Percentiles rank a stretch among this genome's conserved stretches.
Evolutionary conservation across 2,329 filamentous ascomycete genomes (phyloP).

Genomic region (Pyrenochaeta sp.): DNA sequence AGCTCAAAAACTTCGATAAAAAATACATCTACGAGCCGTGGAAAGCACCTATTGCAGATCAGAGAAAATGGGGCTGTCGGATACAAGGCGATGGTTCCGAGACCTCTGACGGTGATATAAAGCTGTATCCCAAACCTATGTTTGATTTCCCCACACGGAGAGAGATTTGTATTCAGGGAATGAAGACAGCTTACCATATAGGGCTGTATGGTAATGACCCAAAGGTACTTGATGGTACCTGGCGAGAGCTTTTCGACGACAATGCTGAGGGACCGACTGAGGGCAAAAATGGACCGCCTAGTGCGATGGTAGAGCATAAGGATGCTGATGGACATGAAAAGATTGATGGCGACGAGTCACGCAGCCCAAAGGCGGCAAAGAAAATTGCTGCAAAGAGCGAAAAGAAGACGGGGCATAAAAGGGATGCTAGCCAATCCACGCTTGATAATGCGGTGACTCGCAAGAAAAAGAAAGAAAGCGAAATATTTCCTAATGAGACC

Average conservation of each 20-base stretch:
- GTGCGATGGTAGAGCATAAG: slow-evolving; percentile 46
- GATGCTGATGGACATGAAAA: slow-evolving; percentile 28
- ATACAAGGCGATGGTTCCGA: slow-evolving; percentile 58
- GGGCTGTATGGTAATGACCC: slow-evolving; percentile 71
- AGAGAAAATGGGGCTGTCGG: slow-evolving; percentile 72
- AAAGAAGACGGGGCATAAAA: slow-evolving; percentile 67
- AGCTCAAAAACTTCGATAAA: slow-evolving; percentile 67
- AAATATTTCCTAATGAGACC: slow-evolving; percentile 24
- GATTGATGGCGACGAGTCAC: slow-evolving; percentile 7
- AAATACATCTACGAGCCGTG: slow-evolving; percentile 84
- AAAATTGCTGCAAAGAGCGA: slow-evolving; percentile 63
- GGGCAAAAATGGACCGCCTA: slow-evolving; percentile 50
- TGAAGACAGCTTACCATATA: slow-evolving; percentile 75
- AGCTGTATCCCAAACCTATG: slow-evolving; percentile 75
- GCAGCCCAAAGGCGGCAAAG: slow-evolving; percentile 23
- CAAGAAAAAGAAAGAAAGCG: slow-evolving; percentile 39
- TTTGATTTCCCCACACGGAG: slow-evolving; percentile 75
- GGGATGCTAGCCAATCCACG: slow-evolving; percentile 63
- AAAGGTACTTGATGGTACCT: slow-evolving; percentile 68
- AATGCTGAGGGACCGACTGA: slow-evolving; percentile 56
- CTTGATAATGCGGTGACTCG: slow-evolving; percentile 41
- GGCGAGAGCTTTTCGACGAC: slow-evolving; percentile 60
- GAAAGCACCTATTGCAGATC: slow-evolving; percentile 73
- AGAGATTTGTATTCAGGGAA: slow-evolving; percentile 68
- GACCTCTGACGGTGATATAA: slow-evolving; percentile 54